Evolutionary conservation across 225 moss, liverwort and hornwort genomes (phyloP), one percentile per base, ranked within the genome.

Genomic region (Anthoceros angustus): DNA sequence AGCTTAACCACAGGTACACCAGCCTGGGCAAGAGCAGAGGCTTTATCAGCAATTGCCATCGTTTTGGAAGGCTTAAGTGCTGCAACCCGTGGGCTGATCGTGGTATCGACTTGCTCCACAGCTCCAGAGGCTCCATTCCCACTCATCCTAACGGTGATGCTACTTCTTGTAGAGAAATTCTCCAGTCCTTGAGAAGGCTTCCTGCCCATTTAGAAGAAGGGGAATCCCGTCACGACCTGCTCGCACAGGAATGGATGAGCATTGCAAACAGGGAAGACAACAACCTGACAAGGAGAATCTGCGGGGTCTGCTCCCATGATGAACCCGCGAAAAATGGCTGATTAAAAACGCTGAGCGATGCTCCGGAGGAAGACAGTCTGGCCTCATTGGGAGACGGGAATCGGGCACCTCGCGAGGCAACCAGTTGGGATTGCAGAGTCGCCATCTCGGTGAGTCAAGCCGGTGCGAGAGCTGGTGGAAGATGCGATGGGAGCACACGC

Each of bases 1-100:
- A 99, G 77, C 84, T 89, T 84, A 71, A 99, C 86, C 62, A 99
- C 86, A 75, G 92, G 92, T 65, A 99, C 87, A 70, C 98, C 98
- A 71, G 92, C 72, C 42, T 99, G 86, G 62, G 77, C 79, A 85
- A 99, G 77, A 64, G 84, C 89, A 45, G 89, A 87, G 61, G 98
- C 98, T 66, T 86, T 84, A 76, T 99, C 98, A 67, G 87, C 82
- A 46, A 92, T 87, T 42, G 72, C 87, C 98, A 99, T 99, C 39
- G 98, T 99, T 68, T 99, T 99, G 26, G 98, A 99, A 55, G 92
- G 87, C 76, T 99, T 92, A 69, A 99, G 42, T 10, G 92, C 79
- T 39, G 89, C 84, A 40, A 99, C 98, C 75, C 89, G 76, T 8
- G 98, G 98, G 71, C 87, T 89, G 38, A 92, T 76, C 42, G 81